These are phyloP conservation scores for Spergularia azorica DNA, from an alignment of 179 eudicot species.

Conservation along the genomic window DNA sequence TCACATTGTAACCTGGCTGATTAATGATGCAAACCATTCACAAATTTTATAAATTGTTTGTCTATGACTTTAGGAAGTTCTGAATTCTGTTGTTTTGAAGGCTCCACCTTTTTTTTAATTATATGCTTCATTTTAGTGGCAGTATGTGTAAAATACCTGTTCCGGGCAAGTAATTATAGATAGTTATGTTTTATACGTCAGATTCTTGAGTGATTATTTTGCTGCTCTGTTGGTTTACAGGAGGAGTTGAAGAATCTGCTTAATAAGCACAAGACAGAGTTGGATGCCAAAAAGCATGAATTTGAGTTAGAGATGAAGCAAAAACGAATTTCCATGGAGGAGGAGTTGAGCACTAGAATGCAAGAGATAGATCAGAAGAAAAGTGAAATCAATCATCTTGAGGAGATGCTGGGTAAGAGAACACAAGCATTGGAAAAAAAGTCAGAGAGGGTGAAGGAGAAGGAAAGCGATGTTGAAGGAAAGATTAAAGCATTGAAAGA, in stretches of 20 bases:
- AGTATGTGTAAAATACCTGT: not conserved
- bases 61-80: not conserved
- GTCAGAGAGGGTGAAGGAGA: slow-evolving; percentile 74
- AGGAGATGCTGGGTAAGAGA: slow-evolving; percentile 60
- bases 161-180: too few species aligned
- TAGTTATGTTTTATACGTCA: not conserved
- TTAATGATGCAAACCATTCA: too few species aligned
- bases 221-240: slow-evolving; percentile 37
- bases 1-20: too few species aligned
- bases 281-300: slow-evolving; percentile 52
- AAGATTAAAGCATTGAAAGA: slow-evolving; percentile 57
- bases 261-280: slow-evolving; percentile 55
- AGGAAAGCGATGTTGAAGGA: slow-evolving; percentile 66
- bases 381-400: slow-evolving; percentile 61
- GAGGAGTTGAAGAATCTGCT: slow-evolving; percentile 69
- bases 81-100: not conserved
- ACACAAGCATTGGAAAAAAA: slow-evolving; percentile 68
- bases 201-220: slow-evolving; percentile 18
- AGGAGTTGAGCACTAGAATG: slow-evolving; percentile 48
- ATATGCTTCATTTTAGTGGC: not conserved
- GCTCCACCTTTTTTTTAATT: not conserved
- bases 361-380: slow-evolving; percentile 50
- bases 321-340: slow-evolving; percentile 54
- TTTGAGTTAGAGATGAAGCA: slow-evolving; percentile 68
- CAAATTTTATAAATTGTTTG: not conserved